These are phyloP conservation scores for Mallotus japonicus DNA, from an alignment of 441 rosid species.

Conservation along the genomic window DNA sequence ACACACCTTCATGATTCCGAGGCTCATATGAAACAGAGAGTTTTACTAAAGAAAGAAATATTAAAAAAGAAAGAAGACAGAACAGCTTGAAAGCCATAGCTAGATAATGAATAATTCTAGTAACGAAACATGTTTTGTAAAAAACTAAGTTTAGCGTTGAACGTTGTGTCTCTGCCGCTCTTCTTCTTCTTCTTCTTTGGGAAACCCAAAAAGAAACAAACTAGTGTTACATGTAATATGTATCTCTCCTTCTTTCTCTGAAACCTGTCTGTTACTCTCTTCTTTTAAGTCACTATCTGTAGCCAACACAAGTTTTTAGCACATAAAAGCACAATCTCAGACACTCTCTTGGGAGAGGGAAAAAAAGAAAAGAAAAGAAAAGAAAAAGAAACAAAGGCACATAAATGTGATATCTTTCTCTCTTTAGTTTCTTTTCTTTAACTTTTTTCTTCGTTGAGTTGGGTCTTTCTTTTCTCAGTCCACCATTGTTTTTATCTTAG, in stretches of 20 bases:
- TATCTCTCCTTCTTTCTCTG: neutral
- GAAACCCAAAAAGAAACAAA: slow-evolving; percentile 1
- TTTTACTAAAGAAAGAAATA: slow-evolving; percentile 30
- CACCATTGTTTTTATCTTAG: neutral
- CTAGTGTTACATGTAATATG: neutral
- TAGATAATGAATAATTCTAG: neutral
- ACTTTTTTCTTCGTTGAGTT: neutral
- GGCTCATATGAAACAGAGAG: slow-evolving; percentile 59
- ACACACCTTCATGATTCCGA: slow-evolving; percentile 79
- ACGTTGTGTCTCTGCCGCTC: neutral
- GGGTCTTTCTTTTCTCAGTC: slow-evolving; percentile 14
- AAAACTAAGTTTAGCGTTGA: neutral
- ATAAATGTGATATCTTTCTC: neutral
- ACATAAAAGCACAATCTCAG: neutral
- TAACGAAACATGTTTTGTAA: slow-evolving; percentile 11
- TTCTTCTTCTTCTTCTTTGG: neutral
- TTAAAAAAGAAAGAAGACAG: slow-evolving; percentile 25
- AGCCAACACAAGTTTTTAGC: neutral
- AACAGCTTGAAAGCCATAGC: slow-evolving; percentile 34
- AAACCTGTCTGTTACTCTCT: neutral
- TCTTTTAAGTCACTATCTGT: neutral
- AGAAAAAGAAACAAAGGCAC: neutral
- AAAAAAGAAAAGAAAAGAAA: neutral
- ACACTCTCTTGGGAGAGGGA: neutral
- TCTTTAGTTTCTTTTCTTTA: neutral